Evolutionary conservation across 345 rosid genomes (phyloP), one percentile per base, ranked within the genome.

Genomic region (Mercurialis annua): DNA sequence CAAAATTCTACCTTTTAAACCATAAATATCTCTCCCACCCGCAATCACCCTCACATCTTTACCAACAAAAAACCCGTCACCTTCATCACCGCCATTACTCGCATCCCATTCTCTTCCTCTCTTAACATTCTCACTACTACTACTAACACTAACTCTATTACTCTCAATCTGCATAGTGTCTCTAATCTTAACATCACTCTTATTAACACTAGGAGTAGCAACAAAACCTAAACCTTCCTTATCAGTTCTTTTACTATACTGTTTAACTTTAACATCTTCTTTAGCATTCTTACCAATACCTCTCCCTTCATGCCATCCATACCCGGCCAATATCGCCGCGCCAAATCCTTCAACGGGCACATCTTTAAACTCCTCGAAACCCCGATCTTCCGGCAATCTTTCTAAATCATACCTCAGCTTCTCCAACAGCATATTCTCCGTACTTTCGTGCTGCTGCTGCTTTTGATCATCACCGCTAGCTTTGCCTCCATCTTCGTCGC

Each of bases 291-390:
- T 87, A 49, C 99, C 99, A 49, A 94, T 82, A 6, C 97, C 97
- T 34, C 75, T 73, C 2, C 98, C 96, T 59, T 92, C 93, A 9
- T 74, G 69, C 97, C 97, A 93, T 0, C 98, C 98, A 50, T 90
- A 90, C 0, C 97, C 98, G 67, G 85, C 83, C 17, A 93, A 84
- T 76, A 88, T 62, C 0, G 97, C 90, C 26, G 80, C 84, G 0
- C 87, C 96, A 42, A 82, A 93, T 1, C 76, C 93, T 69, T 90
- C 97, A 0, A 93, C 93, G 0, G 98, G 88, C 71, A 87, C 75
- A 30, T 84, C 92, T 36, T 79, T 84, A 68, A 77, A 84, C 64
- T 87, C 97, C 64, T 84, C 92, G 14, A 79, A 67, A 0, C 84
- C 85, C 4, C 74, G 83, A 77, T 90, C 88, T n/a, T 90, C 96